Conservation (phyloP, 2,329 filamentous ascomycete genomes). For the Coleophoma eucalyptorum region DNA sequence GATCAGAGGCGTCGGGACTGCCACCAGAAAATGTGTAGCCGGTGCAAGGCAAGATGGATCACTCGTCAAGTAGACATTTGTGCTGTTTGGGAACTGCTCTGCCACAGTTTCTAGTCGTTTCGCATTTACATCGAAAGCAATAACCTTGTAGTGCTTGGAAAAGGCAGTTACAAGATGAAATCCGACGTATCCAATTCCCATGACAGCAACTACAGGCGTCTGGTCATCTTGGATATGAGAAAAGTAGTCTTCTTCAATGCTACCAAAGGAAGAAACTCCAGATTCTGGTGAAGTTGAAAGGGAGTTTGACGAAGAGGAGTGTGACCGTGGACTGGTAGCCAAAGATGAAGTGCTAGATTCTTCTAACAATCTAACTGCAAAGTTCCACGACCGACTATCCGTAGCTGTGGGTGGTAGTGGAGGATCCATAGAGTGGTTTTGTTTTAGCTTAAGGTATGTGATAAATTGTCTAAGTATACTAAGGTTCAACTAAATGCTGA, state of each 20-base stretch:
- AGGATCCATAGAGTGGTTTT: too few relatives aligned
- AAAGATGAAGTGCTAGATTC: neutral
- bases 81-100: conserved; percentile 27
- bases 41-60: conserved; percentile 31
- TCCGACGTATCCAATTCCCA: conserved; percentile 51
- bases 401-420: neutral
- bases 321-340: neutral
- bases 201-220: conserved; percentile 39
- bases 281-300: neutral
- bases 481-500: too few relatives aligned
- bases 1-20: conserved; percentile 45
- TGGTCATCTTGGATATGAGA: conserved; percentile 11
- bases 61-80: conserved; percentile 31
- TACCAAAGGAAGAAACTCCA: neutral
- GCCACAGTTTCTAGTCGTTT: neutral
- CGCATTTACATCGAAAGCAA: neutral
- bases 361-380: neutral
- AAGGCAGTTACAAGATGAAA: conserved; percentile 32
- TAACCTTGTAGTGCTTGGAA: conserved; percentile 4
- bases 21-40: conserved; percentile 49
- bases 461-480: too few relatives aligned
- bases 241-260: neutral
- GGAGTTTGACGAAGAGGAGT: neutral
- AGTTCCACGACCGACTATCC: neutral
- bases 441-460: too few relatives aligned